Conservation (phyloP, 2,329 filamentous ascomycete genomes). For the Microcyclospora pomicola region DNA sequence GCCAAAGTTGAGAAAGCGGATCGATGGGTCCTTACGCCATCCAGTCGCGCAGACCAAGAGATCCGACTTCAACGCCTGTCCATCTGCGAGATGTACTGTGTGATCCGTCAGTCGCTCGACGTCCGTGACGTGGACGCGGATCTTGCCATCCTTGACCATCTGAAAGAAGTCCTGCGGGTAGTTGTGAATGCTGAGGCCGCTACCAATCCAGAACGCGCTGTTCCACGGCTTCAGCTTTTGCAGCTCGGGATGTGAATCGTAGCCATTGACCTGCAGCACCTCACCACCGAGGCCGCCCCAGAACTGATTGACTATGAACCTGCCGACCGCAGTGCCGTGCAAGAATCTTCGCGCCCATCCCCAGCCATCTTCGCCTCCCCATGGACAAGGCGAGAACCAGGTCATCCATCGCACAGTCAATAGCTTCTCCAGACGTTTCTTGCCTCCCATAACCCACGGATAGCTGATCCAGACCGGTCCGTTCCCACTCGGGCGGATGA, state of each 20-base stretch:
- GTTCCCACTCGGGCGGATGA: constrained; percentile 45
- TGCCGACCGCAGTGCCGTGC: constrained; percentile 44
- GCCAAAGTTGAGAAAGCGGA: constrained; percentile 30
- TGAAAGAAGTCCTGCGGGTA: constrained; percentile 44
- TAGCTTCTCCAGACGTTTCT: constrained; percentile 52
- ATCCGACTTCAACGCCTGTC: constrained; percentile 32
- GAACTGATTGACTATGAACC: constrained; percentile 41
- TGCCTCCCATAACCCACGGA: constrained; percentile 52
- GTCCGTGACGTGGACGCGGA: constrained; percentile 43
- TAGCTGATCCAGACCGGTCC: constrained; percentile 48
- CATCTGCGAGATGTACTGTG: constrained; percentile 36
- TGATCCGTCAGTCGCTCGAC: constrained; percentile 33
- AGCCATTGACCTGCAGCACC: constrained; percentile 33
- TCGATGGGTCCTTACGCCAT: constrained; percentile 37
- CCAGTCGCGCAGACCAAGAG: constrained; percentile 44
- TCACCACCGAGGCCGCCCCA: constrained; percentile 45
- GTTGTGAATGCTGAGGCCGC: constrained; percentile 46
- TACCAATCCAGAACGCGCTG: constrained; percentile 39
- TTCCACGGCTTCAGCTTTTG: constrained; percentile 30
- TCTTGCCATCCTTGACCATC: constrained; percentile 38
- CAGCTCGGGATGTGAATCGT: constrained; percentile 29
- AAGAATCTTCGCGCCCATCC: constrained; percentile 40
- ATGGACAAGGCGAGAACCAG: constrained; percentile 64
- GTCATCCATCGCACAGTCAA: constrained; percentile 53
- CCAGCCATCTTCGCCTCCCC: constrained; percentile 51